phyloP scores from a whole-genome alignment of 805 yeast species.

The Candida qinlingensis region DNA sequence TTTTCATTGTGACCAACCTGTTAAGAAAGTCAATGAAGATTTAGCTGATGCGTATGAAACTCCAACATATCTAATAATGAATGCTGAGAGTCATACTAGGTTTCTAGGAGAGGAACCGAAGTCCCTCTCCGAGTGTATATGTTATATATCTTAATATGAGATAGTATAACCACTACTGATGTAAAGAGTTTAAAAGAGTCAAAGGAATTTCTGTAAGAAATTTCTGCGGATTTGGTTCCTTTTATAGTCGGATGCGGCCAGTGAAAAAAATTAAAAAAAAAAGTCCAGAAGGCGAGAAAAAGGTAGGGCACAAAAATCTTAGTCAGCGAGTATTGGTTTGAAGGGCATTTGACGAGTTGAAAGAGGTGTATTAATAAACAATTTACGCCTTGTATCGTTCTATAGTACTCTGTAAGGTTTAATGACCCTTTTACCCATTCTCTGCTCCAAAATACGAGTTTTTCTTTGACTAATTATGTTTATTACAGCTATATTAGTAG shows the following conservation, averaged over 20 bases:
- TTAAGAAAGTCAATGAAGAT: conserved; percentile 63
- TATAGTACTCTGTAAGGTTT: too few species aligned
- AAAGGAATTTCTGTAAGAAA: conserved; percentile 6
- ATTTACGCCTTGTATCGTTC: too few species aligned
- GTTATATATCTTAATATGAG: conserved; percentile 57
- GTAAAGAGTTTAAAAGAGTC: conserved; percentile 29
- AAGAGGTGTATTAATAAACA: too few species aligned
- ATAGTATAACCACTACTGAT: conserved; percentile 83
- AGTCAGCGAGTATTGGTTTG: too few species aligned
- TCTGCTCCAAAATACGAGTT: too few species aligned
- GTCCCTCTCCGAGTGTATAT: conserved; percentile 27
- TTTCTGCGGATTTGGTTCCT: conserved; percentile 20
- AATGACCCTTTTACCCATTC: too few species aligned
- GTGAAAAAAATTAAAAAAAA: conserved; percentile 2
- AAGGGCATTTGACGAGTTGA: too few species aligned
- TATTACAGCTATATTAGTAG: neutral
- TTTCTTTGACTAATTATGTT: too few species aligned
- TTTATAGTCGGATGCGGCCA: conserved; percentile 24
- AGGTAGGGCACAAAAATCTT: conserved; percentile 1
- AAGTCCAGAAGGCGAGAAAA: neutral
- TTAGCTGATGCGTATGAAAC: conserved; percentile 51
- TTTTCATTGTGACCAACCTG: conserved; percentile 65
- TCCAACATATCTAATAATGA: conserved; percentile 24
- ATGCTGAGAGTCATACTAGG: conserved; percentile 22
- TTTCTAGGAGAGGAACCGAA: conserved; percentile 20